Base-by-base conservation (phyloP, 2,329 filamentous ascomycete genomes). In the Colletotrichum shisoi region DNA sequence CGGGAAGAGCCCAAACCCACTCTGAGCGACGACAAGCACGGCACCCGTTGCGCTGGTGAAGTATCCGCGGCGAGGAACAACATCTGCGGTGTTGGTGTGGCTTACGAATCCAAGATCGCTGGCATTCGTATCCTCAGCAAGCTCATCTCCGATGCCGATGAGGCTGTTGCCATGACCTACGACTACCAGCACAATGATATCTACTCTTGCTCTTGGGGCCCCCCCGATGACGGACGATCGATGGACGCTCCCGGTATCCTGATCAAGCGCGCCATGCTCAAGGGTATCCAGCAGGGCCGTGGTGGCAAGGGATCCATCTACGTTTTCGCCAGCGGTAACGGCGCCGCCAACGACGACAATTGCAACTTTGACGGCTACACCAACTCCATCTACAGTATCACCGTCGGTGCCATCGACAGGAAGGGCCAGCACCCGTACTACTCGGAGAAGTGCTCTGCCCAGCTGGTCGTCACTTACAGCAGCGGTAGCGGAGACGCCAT, bases 321-420 rank as follows among this genome's bases (percentile, higher is more conserved):
- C 74, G 95, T 99, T 62, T 99, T 99, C 78, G 95, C 95, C 49
- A 94, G 94, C 71, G 95, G 95, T 67, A 99, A 99, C 75, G 95
- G 95, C 65, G 96, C 94, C 11, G 83, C 84, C 3, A 87, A 83
- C 70, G 94, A 92, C 53, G 95, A 99, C 77, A 98, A 99, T 79
- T 99, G 95, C 85, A 99, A 99, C 77, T 99, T 99, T 76, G 95
- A 99, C 76, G 95, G 95, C 45, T 99, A 99, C 79, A 99, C 95
- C 67, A 99, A 99, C 82, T 97, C 94, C 76, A 99, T 99, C 73
- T 99, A 98, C 84, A 97, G 93, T 77, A 95, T 99, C 73, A 97
- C 94, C 0, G 93, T 99, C 19, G 95, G 95, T 44, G 94, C 94
- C 40, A 90, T 99, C 69, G 94, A 97, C 76, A 86, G 92, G 67